These are phyloP conservation scores for Leishmania turanica DNA, from an alignment of 208 protist genomes.

Conservation along the genomic window DNA sequence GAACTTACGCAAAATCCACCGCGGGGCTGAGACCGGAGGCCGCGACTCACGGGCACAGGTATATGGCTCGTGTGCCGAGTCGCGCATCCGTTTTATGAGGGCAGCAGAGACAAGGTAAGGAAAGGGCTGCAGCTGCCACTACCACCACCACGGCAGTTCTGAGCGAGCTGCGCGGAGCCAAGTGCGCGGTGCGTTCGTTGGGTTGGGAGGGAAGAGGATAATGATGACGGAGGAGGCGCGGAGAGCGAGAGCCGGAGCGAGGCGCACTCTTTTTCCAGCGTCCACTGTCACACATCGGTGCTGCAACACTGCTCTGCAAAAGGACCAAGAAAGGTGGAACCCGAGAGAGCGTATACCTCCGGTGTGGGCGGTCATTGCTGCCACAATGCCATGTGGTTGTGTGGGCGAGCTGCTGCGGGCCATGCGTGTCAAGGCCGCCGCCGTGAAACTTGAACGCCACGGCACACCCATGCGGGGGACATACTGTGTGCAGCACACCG, in stretches of 20 bases:
- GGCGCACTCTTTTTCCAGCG: neutral
- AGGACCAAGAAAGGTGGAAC: neutral
- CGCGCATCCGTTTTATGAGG: neutral
- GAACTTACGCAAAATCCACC: neutral
- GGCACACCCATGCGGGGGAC: neutral
- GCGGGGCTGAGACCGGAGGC: neutral
- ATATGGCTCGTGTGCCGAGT: neutral
- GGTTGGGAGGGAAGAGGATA: neutral
- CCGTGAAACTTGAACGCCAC: neutral
- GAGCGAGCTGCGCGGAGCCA: neutral
- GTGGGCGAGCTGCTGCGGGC: neutral
- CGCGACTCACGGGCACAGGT: neutral
- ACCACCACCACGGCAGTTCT: neutral
- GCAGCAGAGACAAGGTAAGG: neutral
- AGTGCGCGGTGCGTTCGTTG: neutral
- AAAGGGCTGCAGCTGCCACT: neutral
- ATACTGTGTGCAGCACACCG: neutral
- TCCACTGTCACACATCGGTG: neutral
- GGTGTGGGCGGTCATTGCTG: neutral
- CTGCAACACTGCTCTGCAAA: neutral
- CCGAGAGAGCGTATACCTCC: neutral
- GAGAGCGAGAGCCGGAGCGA: neutral
- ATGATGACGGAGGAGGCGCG: neutral
- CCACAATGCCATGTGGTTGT: neutral
- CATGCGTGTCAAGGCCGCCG: neutral